phyloP scores from a whole-genome alignment of 169 alveolate genomes.

The Plasmodium gaboni region DNA sequence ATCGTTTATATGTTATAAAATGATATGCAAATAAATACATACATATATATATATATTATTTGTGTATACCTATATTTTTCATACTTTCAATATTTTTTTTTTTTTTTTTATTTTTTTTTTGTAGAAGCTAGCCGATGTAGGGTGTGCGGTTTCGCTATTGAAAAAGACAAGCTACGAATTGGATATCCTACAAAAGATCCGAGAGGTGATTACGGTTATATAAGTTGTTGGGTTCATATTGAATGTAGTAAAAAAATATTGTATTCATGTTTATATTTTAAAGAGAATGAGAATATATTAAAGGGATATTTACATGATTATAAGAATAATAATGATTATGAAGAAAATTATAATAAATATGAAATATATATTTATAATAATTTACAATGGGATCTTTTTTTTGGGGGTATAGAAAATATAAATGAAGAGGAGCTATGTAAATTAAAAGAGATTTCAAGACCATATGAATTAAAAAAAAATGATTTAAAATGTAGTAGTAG shows the following conservation, averaged over 20 bases:
- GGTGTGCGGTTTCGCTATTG: conserved; percentile 72
- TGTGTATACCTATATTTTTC: no score
- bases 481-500: conserved; percentile 27
- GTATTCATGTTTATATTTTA: conserved; percentile 30
- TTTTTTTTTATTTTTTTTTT: neutral
- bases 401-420: conserved; percentile 58
- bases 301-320: conserved; percentile 21
- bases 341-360: conserved; percentile 10
- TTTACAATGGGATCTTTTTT: conserved; percentile 60
- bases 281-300: conserved; percentile 30
- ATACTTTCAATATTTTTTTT: no score
- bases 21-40: neutral
- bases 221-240: conserved; percentile 77
- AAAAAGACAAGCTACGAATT: conserved; percentile 58
- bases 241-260: conserved; percentile 77
- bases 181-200: conserved; percentile 80
- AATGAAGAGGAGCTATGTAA: conserved; percentile 47
- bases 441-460: conserved; percentile 28
- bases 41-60: neutral
- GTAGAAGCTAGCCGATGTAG: conserved; percentile 74
- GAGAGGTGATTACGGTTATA: conserved; percentile 78
- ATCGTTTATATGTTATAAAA: neutral
- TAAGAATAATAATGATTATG: conserved; percentile 1
- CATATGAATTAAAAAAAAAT: conserved; percentile 13
- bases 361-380: conserved; percentile 28